A percentile compares a stretch with the other conserved stretches of the same genome.
These are phyloP conservation scores for Kurtzmaniella cleridarum DNA, from an alignment of 805 yeast genomes.

Conservation along the genomic window DNA sequence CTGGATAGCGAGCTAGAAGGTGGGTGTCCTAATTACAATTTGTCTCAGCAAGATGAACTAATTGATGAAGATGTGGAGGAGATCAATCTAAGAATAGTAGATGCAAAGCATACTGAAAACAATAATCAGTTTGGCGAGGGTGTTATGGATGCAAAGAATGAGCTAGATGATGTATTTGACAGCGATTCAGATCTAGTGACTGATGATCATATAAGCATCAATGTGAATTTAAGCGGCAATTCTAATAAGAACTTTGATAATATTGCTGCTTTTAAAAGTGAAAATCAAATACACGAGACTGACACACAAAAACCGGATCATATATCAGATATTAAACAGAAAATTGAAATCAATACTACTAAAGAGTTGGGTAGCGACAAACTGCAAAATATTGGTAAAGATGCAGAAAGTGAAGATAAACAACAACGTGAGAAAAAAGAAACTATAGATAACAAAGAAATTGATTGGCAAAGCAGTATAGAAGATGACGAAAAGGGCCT, in stretches of 20 bases:
- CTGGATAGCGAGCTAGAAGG: not conserved
- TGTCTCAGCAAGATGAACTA: not conserved
- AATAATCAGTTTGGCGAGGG: not conserved
- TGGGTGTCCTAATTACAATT: not conserved
- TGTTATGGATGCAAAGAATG: slow-evolving; percentile 5
- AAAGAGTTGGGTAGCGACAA: too few species aligned
- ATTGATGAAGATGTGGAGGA: not conserved
- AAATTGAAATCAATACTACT: too few species aligned
- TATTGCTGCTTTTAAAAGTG: too few species aligned
- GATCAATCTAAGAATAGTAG: not conserved
- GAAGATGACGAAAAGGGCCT: too few species aligned
- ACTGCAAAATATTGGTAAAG: slow-evolving; percentile 7
- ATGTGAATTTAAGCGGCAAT: not conserved
- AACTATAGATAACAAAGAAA: not conserved
- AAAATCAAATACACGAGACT: too few species aligned
- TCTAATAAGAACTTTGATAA: too few species aligned
- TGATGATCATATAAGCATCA: slow-evolving; percentile 11
- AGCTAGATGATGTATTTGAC: slow-evolving; percentile 19
- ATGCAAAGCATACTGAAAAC: not conserved
- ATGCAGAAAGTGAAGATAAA: slow-evolving; percentile 12
- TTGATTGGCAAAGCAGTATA: too few species aligned
- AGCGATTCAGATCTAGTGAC: slow-evolving; percentile 13
- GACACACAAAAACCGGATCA: too few species aligned
- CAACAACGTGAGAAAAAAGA: slow-evolving; percentile 3
- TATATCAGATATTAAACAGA: too few species aligned